Base-by-base conservation (phyloP, 73 alveolate genomes). In the Chromera velia region DNA sequence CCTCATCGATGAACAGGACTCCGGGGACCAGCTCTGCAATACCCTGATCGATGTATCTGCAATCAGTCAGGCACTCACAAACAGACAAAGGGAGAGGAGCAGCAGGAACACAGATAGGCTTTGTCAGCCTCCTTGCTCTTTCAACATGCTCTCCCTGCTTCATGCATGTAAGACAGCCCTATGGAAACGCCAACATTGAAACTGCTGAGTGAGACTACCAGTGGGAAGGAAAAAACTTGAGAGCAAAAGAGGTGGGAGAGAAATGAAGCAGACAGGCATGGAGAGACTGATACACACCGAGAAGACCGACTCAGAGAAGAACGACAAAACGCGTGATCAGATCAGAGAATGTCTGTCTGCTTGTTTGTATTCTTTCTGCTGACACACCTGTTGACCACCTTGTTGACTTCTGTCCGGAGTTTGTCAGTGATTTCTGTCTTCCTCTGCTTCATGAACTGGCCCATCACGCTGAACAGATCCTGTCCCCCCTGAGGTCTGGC, bases 401-500 rank as follows among this genome's bases (percentile, higher is more conserved):
- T 94, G 82, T 97, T 97, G 82, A 97, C 96, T 87, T 97, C 99
- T 24, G 88, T 89, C 82, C 99, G 91, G 79, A 97, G 91, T 86
- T 96, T 97, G 79, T 97, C 99, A 26, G 99, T 97, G 84, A 97
- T 97, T 84, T 97, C 99, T 28, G 99, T 97, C 85, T 96, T 97
- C 93, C 96, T 93, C 26, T 96, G 98, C 85, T 97, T 94, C 94
- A 92, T 91, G 70, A 97, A 92, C 91, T 94, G 90, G 74, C 97
- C 97, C 99, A 97, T 96, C 82, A 97, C 90, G 22, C 98, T 91
- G 78, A 93, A 85, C 88, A 97, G 92, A 71, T 97, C 99, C 74
- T 96, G 97, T 7, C 99, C 99, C 55, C 98, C 99, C 85, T 94
- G 97, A n/a, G 99, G 99, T 73, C 95, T 87, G 66, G 99, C 99